Evolutionary conservation across 73 alveolate species (phyloP).

Genomic region (Blepharisma japonicum): DNA sequence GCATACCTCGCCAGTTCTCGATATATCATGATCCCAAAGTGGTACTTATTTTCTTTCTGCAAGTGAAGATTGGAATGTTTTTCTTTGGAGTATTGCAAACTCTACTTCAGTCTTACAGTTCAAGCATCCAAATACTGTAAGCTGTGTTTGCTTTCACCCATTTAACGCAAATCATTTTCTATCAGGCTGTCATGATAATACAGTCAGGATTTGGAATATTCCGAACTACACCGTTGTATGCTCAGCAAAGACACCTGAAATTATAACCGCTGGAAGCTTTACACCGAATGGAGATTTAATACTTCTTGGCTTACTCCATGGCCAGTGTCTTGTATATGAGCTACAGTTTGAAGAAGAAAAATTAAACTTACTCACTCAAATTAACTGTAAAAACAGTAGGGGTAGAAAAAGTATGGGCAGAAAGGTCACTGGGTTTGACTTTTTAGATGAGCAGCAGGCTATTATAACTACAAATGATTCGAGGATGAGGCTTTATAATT

Average conservation of each 20-base stretch:
- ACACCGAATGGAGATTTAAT: slow-evolving; percentile 2
- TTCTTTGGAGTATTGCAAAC: not conserved
- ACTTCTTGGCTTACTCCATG: not conserved
- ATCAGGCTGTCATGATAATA: slow-evolving; percentile 9
- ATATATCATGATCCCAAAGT: not conserved
- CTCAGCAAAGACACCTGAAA: not conserved
- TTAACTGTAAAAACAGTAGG: slow-evolving; percentile 9
- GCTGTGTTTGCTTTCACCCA: not conserved
- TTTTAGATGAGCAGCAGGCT: not conserved
- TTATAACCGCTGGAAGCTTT: not conserved
- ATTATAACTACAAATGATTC: slow-evolving; percentile 11
- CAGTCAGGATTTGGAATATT: slow-evolving; percentile 8
- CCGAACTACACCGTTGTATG: slow-evolving; percentile 2
- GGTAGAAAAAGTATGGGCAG: slow-evolving; percentile 25
- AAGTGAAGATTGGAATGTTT: not conserved
- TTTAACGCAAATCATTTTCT: not conserved
- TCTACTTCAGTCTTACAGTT: not conserved
- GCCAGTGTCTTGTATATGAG: not conserved
- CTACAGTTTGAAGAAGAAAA: not conserved
- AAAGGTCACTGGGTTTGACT: slow-evolving; percentile 13
- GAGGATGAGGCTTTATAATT: not conserved
- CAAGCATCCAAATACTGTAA: not conserved
- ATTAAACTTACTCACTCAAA: not conserved
- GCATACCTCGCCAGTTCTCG: not conserved
- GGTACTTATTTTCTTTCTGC: not conserved